Evolutionary conservation across 768 basidiomycete genomes (phyloP), one percentile per base, ranked within the genome.

Genomic region (Termitomyces sp.): DNA sequence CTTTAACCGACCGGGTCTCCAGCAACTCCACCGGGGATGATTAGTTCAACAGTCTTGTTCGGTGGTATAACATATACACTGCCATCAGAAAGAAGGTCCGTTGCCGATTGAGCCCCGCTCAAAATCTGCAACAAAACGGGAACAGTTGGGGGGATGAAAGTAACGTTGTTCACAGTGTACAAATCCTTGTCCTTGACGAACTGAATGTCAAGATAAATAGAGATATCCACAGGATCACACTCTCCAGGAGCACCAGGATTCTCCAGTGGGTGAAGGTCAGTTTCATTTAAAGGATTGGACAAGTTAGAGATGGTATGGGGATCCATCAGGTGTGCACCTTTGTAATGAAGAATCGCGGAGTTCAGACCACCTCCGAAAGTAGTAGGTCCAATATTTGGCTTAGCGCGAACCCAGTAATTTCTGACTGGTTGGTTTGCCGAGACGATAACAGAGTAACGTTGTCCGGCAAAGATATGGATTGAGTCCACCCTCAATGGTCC

Each of bases 21-120:
- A n/a, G 47, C 22, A 5, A 63, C 46, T 34, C 68, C 69, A 51
- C 73, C 73, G 8, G 74, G 69, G 41, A 81, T 67, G 10, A 70
- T 71, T 7, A 83, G 37, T 57, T 84, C 80, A 50, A 84, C 70
- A 26, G 74, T 70, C 50, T 76, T 69, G 63, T 81, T 78, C 2
- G 62, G 53, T 0, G 79, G 78, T 8, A 84, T 61, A 12, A 66
- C 60, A 56, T 74, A 80, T 4, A 81, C 70, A 20, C 71, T 70
- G 12, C 77, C 78, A 1, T 66, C 37, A 0, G 74, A 69, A 2
- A 76, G 68, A 26, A 82, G 62, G 13, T 44, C 41, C 7, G 31
- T 44, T 43, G 53, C 20, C 27, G 13, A 34, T 12, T 26, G 42
- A 1, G 52, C 52, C 8, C 53, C 53, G 6, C 53, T 54, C 13